Conservation (phyloP, 2,329 filamentous ascomycete species). For the Zasmidium angulare region DNA sequence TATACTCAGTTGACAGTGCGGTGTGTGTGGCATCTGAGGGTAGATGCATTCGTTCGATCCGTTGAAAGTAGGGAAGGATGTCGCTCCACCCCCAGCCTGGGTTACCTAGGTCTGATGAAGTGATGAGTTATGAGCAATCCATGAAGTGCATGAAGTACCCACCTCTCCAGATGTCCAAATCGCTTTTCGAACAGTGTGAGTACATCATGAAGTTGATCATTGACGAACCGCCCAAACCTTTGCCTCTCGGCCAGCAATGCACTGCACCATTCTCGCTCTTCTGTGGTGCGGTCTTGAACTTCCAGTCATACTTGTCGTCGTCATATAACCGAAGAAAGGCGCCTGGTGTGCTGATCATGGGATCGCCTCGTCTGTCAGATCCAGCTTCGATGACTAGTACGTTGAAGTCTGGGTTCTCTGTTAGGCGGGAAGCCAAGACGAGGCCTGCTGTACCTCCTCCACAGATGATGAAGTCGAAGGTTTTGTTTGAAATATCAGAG, state of each 20-base stretch:
- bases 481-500: background rate
- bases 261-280: conserved; percentile 3
- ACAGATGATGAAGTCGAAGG: conserved; percentile 5
- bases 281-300: conserved; percentile 16
- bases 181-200: background rate
- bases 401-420: conserved; percentile 26
- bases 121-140: too few relatives aligned
- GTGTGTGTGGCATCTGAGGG: background rate
- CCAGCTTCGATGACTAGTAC: conserved; percentile 32
- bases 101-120: conserved; percentile 16
- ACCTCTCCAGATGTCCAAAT: background rate
- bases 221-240: conserved; percentile 37
- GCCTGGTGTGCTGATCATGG: conserved; percentile 32
- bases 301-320: conserved; percentile 31
- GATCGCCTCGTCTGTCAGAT: conserved; percentile 23
- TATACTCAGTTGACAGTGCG: conserved; percentile 1
- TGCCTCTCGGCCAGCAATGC: conserved; percentile 29
- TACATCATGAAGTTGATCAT: conserved; percentile 31
- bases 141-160: background rate
- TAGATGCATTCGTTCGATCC: background rate
- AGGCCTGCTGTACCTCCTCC: conserved; percentile 31
- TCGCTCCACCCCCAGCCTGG: conserved; percentile 26
- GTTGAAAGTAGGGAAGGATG: conserved; percentile 15
- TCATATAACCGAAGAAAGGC: conserved; percentile 32
- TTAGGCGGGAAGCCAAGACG: conserved; percentile 24